Evolutionary conservation across 1,139 yeast species (phyloP).

Genomic region (Hansenula lynferdii): DNA sequence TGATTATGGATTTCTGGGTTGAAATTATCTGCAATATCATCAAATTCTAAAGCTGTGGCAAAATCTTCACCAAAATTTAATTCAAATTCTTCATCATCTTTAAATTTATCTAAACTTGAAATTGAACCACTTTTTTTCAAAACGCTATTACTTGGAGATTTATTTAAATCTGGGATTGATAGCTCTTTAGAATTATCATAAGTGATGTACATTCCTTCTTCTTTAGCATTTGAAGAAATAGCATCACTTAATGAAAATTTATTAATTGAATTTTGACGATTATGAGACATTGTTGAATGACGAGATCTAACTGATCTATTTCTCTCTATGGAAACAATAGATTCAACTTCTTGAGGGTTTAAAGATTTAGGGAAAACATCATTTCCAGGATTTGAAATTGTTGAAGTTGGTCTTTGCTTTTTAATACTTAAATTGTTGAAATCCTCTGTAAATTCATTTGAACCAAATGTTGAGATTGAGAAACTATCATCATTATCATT

Average conservation of each 20-base stretch:
- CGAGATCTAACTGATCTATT: slow-evolving; percentile 54
- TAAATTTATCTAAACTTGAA: slow-evolving; percentile 10
- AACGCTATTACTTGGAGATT: slow-evolving; percentile 47
- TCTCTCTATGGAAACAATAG: slow-evolving; percentile 68
- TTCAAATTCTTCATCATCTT: slow-evolving; percentile 17
- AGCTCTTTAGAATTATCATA: slow-evolving; percentile 24
- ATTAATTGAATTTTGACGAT: no score
- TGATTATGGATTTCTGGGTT: neutral
- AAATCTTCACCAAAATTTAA: slow-evolving; percentile 23
- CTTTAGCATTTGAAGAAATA: slow-evolving; percentile 31
- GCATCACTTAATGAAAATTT: slow-evolving; percentile 30
- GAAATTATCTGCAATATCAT: slow-evolving; percentile 8
- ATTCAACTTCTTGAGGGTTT: slow-evolving; percentile 64
- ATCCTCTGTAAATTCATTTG: slow-evolving; percentile 20
- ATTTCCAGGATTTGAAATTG: slow-evolving; percentile 44
- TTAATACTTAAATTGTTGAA: slow-evolving; percentile 17
- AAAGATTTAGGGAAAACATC: slow-evolving; percentile 67
- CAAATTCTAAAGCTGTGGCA: slow-evolving; percentile 13
- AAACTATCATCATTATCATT: neutral
- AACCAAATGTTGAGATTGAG: slow-evolving; percentile 3
- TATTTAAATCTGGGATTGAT: slow-evolving; percentile 28
- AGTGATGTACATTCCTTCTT: slow-evolving; percentile 32
- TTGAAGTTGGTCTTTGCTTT: slow-evolving; percentile 9
- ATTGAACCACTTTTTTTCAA: slow-evolving; percentile 34
- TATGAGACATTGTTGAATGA: slow-evolving; percentile 11